Base-by-base conservation (phyloP, 2,329 filamentous ascomycete species). In the Colletotrichum trifolii region DNA sequence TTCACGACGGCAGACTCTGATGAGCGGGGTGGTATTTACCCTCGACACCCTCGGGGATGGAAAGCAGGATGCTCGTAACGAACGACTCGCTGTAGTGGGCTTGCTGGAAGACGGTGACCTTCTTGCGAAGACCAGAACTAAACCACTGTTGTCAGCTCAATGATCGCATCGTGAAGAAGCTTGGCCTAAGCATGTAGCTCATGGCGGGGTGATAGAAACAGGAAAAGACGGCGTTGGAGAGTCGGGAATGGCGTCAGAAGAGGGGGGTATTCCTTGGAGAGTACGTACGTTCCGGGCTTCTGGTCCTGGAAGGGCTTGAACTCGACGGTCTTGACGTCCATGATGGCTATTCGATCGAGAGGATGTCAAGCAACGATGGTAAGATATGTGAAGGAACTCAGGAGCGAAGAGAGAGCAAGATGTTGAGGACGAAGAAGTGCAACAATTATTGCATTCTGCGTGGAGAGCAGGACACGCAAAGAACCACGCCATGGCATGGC, bases 51-150 rank as follows among this genome's bases (percentile, higher is more conserved):
- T 99, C 96, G 38, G 96, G 96, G 73, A 99, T 99, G 56, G 96
- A 97, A 68, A 97, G 89, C 71, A 99, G 88, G 77, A 97, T 97
- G 79, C 93, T 95, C 70, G 95, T 87, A 71, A 99, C 88, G 79
- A 99, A 99, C 56, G 95, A 89, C 82, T 99, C 96, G 80, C 93
- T 94, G 87, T 99, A 99, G 83, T 99, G 88, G 66, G 90, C 85
- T 81, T 97, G 86, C 81, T 99, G 93, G 86, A 99, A 99, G 77
- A 97, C 92, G 75, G 93, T 94, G 83, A 98, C 96, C 89, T 97
- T 98, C 84, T 99, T 99, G 70, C 96, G 94, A 79, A 99, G 93
- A 80, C 96, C 96, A 71, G 96, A 99, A 72, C 95, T 98, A 74
- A 63, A 67, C 58, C 64, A 49, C 3, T 17, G n/a, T 34, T 39